Evolutionary conservation across 768 basidiomycete genomes (phyloP).

Genomic region (Auricularia heimuer): DNA sequence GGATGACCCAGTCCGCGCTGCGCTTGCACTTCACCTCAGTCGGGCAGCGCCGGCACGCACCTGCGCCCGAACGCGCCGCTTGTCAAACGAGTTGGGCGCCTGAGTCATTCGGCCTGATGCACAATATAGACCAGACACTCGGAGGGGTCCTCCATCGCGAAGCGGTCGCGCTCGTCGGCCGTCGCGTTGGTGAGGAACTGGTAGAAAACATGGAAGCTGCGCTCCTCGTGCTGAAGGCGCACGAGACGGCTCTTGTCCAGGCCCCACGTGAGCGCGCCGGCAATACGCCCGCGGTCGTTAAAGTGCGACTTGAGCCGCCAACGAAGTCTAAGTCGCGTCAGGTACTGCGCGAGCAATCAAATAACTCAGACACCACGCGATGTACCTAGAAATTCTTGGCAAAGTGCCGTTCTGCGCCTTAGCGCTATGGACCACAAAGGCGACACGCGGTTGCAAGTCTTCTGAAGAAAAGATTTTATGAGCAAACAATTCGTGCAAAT

Average conservation of each 20-base stretch:
- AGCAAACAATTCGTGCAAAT: too few relatives aligned
- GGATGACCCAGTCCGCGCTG: constrained; percentile 58
- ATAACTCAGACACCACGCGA: too few relatives aligned
- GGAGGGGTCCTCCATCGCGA: constrained; percentile 69
- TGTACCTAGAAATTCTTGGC: too few relatives aligned
- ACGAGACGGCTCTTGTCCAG: constrained; percentile 83
- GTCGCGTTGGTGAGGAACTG: constrained; percentile 83
- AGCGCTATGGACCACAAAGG: too few relatives aligned
- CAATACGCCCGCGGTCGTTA: constrained; percentile 64
- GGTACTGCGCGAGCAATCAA: too few relatives aligned
- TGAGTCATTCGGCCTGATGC: constrained; percentile 86
- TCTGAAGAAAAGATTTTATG: too few relatives aligned
- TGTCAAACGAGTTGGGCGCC: constrained; percentile 86
- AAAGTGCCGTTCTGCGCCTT: too few relatives aligned
- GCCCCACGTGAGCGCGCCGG: constrained; percentile 69
- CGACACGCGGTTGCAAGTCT: too few relatives aligned
- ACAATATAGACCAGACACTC: constrained; percentile 82
- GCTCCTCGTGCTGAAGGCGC: constrained; percentile 70
- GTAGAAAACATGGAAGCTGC: constrained; percentile 87
- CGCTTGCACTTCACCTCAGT: constrained; percentile 44
- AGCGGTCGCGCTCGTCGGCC: constrained; percentile 64
- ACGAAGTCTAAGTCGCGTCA: too few relatives aligned
- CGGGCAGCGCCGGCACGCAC: constrained; percentile 69
- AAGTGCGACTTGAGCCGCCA: constrained; percentile 89
- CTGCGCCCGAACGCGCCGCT: constrained; percentile 76